These are phyloP conservation scores for Nemania sp. DNA, from an alignment of 2,329 filamentous ascomycete genomes.

Conservation along the genomic window DNA sequence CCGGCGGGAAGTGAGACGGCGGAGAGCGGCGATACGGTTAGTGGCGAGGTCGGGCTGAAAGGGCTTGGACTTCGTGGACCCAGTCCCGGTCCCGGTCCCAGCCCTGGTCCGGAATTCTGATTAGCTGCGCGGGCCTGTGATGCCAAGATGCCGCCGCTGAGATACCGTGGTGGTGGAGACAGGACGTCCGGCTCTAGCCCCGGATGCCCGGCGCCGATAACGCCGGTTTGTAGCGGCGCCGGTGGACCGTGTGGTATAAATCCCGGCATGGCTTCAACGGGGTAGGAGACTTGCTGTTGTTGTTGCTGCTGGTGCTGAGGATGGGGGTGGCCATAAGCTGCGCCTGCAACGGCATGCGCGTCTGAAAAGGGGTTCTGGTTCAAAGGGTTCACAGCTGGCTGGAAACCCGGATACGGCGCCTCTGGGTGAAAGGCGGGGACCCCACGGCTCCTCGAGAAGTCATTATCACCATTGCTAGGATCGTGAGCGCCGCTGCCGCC, in stretches of 20 bases:
- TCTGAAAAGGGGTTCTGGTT: not conserved
- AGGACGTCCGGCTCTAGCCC: constrained; percentile 11
- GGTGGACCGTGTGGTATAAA: not conserved
- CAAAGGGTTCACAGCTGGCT: no score
- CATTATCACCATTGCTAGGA: not conserved
- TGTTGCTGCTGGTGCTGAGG: no score
- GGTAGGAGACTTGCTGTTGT: no score
- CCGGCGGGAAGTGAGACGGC: not conserved
- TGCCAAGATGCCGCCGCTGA: constrained; percentile 10
- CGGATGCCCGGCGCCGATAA: not conserved
- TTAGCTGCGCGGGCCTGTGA: not conserved
- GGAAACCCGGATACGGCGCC: not conserved
- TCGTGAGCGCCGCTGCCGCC: not conserved
- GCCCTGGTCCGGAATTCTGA: no score
- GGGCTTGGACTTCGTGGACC: no score
- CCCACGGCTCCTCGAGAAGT: not conserved
- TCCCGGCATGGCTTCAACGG: no score
- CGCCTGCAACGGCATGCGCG: not conserved
- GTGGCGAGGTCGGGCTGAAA: constrained; percentile 9
- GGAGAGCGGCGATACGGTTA: constrained; percentile 20
- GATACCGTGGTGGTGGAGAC: constrained; percentile 21
- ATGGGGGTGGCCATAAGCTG: no score
- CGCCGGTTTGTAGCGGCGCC: not conserved
- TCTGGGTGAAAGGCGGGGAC: not conserved
- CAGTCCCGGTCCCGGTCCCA: no score